phyloP scores from a whole-genome alignment of 192 early-diverging fungal species.

The Backusella circina region DNA sequence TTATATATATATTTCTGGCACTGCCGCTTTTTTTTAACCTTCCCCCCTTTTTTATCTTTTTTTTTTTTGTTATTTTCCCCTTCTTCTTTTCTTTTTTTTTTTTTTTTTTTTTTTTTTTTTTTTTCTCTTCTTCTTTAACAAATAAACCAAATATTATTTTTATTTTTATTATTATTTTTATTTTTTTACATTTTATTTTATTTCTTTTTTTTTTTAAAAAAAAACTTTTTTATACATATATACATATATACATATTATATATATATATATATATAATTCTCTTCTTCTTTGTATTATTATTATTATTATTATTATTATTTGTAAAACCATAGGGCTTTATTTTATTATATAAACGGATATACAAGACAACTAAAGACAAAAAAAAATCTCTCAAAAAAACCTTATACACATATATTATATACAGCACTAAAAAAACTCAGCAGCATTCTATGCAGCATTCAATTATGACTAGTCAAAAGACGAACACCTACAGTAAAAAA shows the following conservation, averaged over 20 bases:
- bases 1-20: not conserved
- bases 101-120: slow-evolving; percentile 9
- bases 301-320: not conserved
- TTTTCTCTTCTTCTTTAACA: not conserved
- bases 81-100: not conserved
- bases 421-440: not conserved
- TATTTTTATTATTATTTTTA: slow-evolving; percentile 2
- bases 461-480: slow-evolving; percentile 10
- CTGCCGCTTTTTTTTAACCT: not conserved
- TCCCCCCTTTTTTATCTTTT: slow-evolving; percentile 1
- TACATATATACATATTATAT: slow-evolving; percentile 4
- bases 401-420: not conserved
- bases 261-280: not conserved
- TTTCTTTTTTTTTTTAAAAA: slow-evolving; percentile 6
- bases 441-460: slow-evolving; percentile 8
- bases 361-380: slow-evolving; percentile 8
- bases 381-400: not conserved
- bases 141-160: too few relatives aligned
- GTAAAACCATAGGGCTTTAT: not conserved
- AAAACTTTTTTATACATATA: not conserved
- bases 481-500: slow-evolving; percentile 6
- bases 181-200: slow-evolving; percentile 7
- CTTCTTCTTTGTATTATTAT: slow-evolving; percentile 2
- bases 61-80: slow-evolving; percentile 9
- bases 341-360: slow-evolving; percentile 11